These are phyloP conservation scores for Apophysomyces elegans DNA, from an alignment of 371 early-diverging fungal genomes.

Conservation along the genomic window DNA sequence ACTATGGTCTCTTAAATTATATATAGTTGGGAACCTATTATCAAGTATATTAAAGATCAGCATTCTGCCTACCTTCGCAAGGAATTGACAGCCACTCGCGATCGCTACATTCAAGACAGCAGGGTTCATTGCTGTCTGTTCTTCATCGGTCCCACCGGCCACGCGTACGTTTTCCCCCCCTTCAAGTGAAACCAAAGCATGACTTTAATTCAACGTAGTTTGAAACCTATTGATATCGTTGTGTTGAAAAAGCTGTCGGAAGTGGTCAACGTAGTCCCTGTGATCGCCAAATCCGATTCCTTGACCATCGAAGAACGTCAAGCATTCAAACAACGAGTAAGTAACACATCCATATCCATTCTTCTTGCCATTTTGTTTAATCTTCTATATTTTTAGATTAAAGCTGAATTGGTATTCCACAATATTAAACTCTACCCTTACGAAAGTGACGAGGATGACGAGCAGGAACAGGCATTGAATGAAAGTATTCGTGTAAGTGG, in stretches of 20 bases:
- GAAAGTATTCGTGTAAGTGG: slow-evolving; percentile 64
- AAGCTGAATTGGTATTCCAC: slow-evolving; percentile 93
- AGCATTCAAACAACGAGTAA: slow-evolving; percentile 73
- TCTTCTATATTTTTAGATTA: slow-evolving; percentile 52
- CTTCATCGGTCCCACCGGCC: slow-evolving; percentile 79
- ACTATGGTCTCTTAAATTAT: background rate
- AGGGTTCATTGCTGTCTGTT: slow-evolving; percentile 83
- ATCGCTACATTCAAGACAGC: slow-evolving; percentile 84
- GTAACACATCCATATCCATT: slow-evolving; percentile 14
- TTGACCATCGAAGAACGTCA: slow-evolving; percentile 79
- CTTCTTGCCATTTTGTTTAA: slow-evolving; percentile 3
- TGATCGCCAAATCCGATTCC: slow-evolving; percentile 89
- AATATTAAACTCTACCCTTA: slow-evolving; percentile 91
- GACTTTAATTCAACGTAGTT: slow-evolving; percentile 34
- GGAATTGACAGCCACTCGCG: slow-evolving; percentile 84
- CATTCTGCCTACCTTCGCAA: slow-evolving; percentile 88
- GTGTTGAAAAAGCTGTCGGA: slow-evolving; percentile 76
- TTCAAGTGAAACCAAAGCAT: slow-evolving; percentile 1
- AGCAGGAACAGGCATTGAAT: slow-evolving; percentile 76
- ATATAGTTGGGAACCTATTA: slow-evolving; percentile 83
- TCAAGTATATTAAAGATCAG: slow-evolving; percentile 93
- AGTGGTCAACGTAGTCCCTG: slow-evolving; percentile 81
- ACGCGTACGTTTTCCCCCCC: slow-evolving; percentile 56
- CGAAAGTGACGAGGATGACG: slow-evolving; percentile 81
- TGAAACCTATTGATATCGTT: slow-evolving; percentile 82